Base-by-base conservation (phyloP, 495 filamentous ascomycete genomes). In the Penicillium subrubescens region DNA sequence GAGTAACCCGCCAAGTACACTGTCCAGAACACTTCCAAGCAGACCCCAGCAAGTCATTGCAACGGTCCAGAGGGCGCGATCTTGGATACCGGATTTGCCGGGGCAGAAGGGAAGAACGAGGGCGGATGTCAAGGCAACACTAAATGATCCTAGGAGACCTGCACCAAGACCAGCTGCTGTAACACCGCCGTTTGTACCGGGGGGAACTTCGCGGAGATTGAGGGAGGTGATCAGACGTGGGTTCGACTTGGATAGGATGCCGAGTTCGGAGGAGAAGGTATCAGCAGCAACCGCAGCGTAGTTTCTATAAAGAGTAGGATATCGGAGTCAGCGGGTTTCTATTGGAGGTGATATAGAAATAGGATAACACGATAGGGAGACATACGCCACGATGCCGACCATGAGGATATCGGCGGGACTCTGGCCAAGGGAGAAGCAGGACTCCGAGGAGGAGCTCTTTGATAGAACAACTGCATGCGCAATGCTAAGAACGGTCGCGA, bases 191-290 rank as follows among this genome's bases (percentile, higher is more conserved):
- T 99, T 99, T 29, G 96, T 98, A 11, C 95, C 95, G 3, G 85
- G 87, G 0, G 94, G 93, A 0, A 97, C 96, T 66, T 86, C 81
- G 15, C 87, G 84, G 14, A 94, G 78, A 23, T 82, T 90, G 25
- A 85, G 84, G 29, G 92, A 92, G 5, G 92, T 97, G 60, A 99
- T 93, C n/a, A 99, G 85, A 19, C 92, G 85, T 0, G 95, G 95
- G 41, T 83, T 77, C 25, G 82, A 83, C 63, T 83, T 88, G 19
- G 93, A 89, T 19, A 98, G 84, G 53, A 99, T 99, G 8, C 95
- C 95, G 15, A 98, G 87, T 77, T 99, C 95, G 14, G 94, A 97
- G 60, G 90, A 93, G 77, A 97, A 96, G 6, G 95, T 99, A 72
- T 99, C 95, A 33, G 95, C 90, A 14, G 93, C 88, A 23, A 94